Percentiles rank a stretch among this genome's conserved stretches.
These are phyloP conservation scores for Crithidia expoeki DNA, from an alignment of 208 protist species.

Conservation along the genomic window DNA sequence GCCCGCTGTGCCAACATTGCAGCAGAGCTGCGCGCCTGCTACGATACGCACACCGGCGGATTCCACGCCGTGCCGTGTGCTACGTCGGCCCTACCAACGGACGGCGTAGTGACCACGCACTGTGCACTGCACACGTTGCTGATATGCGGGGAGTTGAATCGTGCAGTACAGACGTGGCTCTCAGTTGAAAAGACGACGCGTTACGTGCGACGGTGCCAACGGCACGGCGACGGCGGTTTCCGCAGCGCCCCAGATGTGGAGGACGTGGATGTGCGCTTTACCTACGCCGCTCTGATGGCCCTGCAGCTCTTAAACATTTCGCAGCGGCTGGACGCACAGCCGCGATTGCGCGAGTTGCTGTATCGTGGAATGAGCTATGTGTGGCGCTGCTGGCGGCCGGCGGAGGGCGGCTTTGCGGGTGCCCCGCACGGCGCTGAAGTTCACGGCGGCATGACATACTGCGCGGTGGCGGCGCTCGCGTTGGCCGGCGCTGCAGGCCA, in stretches of 20 bases:
- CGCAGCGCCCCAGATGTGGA: neutral
- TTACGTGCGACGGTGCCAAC: neutral
- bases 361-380: neutral
- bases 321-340: neutral
- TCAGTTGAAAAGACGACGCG: neutral
- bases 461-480: neutral
- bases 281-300: slow-evolving; percentile 1
- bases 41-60: neutral
- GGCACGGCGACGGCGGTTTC: neutral
- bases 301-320: neutral
- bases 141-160: neutral
- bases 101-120: neutral
- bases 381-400: slow-evolving; percentile 6
- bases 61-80: neutral
- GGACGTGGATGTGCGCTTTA: slow-evolving; percentile 6
- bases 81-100: neutral
- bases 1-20: neutral
- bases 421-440: neutral
- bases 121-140: neutral
- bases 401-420: slow-evolving; percentile 1
- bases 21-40: slow-evolving; percentile 4
- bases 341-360: neutral
- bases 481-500: neutral
- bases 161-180: neutral
- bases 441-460: slow-evolving; percentile 1